A percentile compares a stretch with the other conserved stretches of the same genome.
Conservation (phyloP, 148 eudicot species). For the Rhododendron griersonianum region DNA sequence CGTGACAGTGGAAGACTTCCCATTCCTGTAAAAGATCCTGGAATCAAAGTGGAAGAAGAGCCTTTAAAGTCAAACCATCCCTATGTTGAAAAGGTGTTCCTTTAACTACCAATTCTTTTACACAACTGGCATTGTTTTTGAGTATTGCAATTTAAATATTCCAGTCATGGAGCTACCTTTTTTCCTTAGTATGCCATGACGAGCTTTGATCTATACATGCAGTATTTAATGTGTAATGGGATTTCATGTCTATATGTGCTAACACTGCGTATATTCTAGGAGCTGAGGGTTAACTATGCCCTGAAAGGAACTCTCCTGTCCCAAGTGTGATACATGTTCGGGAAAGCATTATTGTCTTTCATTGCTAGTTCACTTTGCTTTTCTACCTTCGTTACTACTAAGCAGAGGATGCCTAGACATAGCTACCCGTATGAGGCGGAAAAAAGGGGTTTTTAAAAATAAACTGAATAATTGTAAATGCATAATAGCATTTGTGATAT, state of each 20-base stretch:
- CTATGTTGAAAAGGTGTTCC: conserved; percentile 80
- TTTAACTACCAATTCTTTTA: background rate
- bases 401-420: background rate
- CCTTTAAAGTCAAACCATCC: conserved; percentile 89
- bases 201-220: background rate
- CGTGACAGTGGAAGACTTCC: conserved; percentile 94
- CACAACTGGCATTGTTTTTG: background rate
- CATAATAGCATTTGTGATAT: background rate
- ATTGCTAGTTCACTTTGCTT: background rate
- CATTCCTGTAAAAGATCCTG: conserved; percentile 78
- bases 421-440: background rate
- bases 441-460: background rate
- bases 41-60: conserved; percentile 78
- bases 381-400: background rate
- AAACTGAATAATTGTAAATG: background rate
- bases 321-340: background rate
- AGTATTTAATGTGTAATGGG: background rate
- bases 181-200: background rate
- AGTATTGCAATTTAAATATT: background rate
- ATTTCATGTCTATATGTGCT: background rate
- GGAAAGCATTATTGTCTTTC: background rate
- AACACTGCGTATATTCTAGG: background rate
- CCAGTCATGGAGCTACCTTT: background rate
- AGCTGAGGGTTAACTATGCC: background rate
- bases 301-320: background rate